phyloP scores from a whole-genome alignment of 2,329 filamentous ascomycete species.

The Geosmithia morbida region DNA sequence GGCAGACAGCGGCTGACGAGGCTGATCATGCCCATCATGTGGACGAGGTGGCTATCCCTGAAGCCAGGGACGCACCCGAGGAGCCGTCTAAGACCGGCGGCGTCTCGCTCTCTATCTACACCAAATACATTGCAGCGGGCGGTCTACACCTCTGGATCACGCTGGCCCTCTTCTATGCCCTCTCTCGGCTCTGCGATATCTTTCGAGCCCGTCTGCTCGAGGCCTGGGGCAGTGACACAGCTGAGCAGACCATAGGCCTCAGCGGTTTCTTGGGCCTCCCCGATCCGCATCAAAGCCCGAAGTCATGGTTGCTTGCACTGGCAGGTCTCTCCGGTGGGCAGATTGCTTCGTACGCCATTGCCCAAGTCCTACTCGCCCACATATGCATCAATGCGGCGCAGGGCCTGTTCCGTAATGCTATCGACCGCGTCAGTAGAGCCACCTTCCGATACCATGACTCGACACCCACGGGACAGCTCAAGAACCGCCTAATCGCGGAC shows the following conservation, averaged over 20 bases:
- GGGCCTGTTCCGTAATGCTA: slow-evolving; percentile 57
- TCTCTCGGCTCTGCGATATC: slow-evolving; percentile 51
- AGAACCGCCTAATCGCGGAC: slow-evolving; percentile 85
- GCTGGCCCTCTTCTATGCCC: slow-evolving; percentile 45
- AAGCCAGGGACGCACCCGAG: slow-evolving; percentile 14
- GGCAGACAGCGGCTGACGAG: slow-evolving; percentile 3
- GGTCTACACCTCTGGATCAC: slow-evolving; percentile 58
- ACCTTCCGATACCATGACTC: slow-evolving; percentile 87
- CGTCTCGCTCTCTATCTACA: slow-evolving; percentile 64
- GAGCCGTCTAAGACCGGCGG: slow-evolving; percentile 40
- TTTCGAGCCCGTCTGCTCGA: slow-evolving; percentile 71
- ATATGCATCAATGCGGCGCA: slow-evolving; percentile 70
- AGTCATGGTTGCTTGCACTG: slow-evolving; percentile 62
- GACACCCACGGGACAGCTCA: slow-evolving; percentile 75
- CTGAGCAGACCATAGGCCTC: neutral
- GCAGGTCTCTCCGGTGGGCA: slow-evolving; percentile 48
- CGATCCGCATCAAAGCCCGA: slow-evolving; percentile 49
- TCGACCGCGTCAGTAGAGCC: slow-evolving; percentile 60
- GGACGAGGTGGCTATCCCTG: slow-evolving; percentile 9
- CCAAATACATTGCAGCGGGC: slow-evolving; percentile 74
- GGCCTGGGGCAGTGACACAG: slow-evolving; percentile 58
- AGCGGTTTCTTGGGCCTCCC: slow-evolving; percentile 28
- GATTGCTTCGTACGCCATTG: slow-evolving; percentile 42
- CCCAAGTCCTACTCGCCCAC: slow-evolving; percentile 54
- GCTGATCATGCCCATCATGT: slow-evolving; percentile 14